Conservation (phyloP, 108 stramenopile genomes). For the Nannochloropsis granulata region DNA sequence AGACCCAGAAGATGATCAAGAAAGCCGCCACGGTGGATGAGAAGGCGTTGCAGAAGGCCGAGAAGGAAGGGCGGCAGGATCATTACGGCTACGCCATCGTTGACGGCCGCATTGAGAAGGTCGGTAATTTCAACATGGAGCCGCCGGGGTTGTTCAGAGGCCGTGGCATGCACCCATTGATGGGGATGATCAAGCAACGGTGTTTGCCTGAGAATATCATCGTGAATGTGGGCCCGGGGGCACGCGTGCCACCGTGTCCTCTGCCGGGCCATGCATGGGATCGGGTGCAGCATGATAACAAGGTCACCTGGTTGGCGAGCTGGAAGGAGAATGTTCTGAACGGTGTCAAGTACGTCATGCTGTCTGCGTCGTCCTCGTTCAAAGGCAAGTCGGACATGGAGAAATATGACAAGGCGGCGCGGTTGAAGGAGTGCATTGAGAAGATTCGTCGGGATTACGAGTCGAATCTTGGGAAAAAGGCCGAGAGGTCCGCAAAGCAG, state of each 20-base stretch:
- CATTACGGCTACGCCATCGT: slow-evolving; percentile 80
- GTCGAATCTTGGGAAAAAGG: slow-evolving; percentile 61
- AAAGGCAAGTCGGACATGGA: slow-evolving; percentile 93
- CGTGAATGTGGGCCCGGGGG: slow-evolving; percentile 47
- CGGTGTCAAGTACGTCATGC: slow-evolving; percentile 94
- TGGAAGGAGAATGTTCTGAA: slow-evolving; percentile 95
- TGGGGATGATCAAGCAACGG: slow-evolving; percentile 88
- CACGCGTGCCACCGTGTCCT: slow-evolving; percentile 65
- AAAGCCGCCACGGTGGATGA: slow-evolving; percentile 88
- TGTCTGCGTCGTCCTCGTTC: slow-evolving; percentile 88
- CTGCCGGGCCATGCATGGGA: slow-evolving; percentile 87
- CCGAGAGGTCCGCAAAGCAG: slow-evolving; percentile 59
- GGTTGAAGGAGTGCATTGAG: slow-evolving; percentile 85
- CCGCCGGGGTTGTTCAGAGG: slow-evolving; percentile 96
- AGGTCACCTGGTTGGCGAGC: slow-evolving; percentile 88
- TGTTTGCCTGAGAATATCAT: slow-evolving; percentile 50
- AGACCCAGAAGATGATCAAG: slow-evolving; percentile 58
- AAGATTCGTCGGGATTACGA: slow-evolving; percentile 79
- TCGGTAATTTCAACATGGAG: slow-evolving; percentile 59
- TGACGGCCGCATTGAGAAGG: slow-evolving; percentile 89
- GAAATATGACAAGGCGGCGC: slow-evolving; percentile 96
- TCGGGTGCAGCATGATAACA: slow-evolving; percentile 81
- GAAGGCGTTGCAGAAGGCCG: slow-evolving; percentile 67
- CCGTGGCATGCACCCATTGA: slow-evolving; percentile 95
- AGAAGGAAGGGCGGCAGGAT: slow-evolving; percentile 49